Evolutionary conservation across 164 flowering plant genomes (phyloP), one percentile per base, ranked within the genome.

Genomic region (Sextonia rubra): DNA sequence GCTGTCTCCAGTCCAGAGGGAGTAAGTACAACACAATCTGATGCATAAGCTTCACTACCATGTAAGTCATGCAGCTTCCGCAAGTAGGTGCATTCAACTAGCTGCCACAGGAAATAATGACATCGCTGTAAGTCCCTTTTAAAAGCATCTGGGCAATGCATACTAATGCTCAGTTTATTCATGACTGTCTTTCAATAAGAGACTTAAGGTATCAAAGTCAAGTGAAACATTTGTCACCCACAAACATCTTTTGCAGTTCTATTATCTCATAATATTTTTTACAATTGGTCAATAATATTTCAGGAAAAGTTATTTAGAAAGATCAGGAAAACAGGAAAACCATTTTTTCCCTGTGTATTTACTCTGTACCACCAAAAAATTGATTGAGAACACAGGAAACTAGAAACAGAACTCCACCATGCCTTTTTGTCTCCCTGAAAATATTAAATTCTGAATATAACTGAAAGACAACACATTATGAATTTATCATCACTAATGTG

Each of bases 11-110:
- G 69, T 24, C 92, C 91, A 69, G 80, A 47, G 73, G 97, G 97
- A 77, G 77, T 83, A 75, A 91, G 91, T 79, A 72, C 83, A 77
- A 91, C 75, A 58, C 83, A 82, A 74, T 94, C 99, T 23, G 73
- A 78, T 72, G 84, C 84, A 71, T 79, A 65, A 66, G 78, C 81
- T 71, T 94, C 98, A 70, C 78, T 83, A 64, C 79, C 78, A 78
- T 72, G 74, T 68, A 94, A 79, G 81, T 92, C 97, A 80, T 91
- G 92, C 77, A 90, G 82, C 82, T 83, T 89, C 88, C 88, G 78
- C 72, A 94, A 77, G 78, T 76, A 86, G 67, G 79, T 29, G 79
- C 97, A 83, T 79, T 92, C 98, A 77, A 94, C 97, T 69, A 94
- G 80, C 98, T 94, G 84, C 68, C 25, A 17, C 58, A 71, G 7